Conservation (phyloP, 805 yeast genomes). For the Candida broadrunensis region DNA sequence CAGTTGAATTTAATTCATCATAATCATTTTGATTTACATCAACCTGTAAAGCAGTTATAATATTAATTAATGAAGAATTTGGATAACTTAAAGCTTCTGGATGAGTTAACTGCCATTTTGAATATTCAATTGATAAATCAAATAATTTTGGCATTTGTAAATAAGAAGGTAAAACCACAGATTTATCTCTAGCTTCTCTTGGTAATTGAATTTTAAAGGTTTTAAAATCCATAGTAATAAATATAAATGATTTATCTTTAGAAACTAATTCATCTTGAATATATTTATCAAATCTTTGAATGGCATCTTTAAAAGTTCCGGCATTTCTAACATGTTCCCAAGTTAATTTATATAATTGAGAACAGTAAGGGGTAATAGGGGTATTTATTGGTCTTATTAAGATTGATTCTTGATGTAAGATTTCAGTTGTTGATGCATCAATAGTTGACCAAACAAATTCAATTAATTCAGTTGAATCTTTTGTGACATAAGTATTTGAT, state of each 20-base stretch:
- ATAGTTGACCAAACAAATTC: conserved; percentile 68
- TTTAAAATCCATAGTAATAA: conserved; percentile 67
- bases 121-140: conserved; percentile 71
- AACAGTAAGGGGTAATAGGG: conserved; percentile 60
- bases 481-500: conserved; percentile 51
- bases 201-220: conserved; percentile 74
- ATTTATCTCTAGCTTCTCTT: conserved; percentile 77
- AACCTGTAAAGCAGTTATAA: conserved; percentile 48
- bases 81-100: conserved; percentile 47
- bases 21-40: conserved; percentile 16
- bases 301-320: conserved; percentile 61
- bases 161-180: conserved; percentile 67
- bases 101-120: conserved; percentile 62
- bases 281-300: conserved; percentile 49
- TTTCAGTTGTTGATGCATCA: conserved; percentile 49
- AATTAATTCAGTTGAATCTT: conserved; percentile 66
- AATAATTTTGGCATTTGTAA: conserved; percentile 74
- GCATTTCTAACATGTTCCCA: conserved; percentile 63
- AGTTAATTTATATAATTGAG: conserved; percentile 49
- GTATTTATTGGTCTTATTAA: conserved; percentile 62
- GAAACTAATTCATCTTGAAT: conserved; percentile 43
- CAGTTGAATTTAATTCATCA: conserved; percentile 4
- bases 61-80: conserved; percentile 33
- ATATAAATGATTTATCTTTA: conserved; percentile 50
- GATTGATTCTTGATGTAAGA: conserved; percentile 40